Evolutionary conservation across 495 filamentous ascomycete species (phyloP).

Genomic region (Penicillium malachiteum): DNA sequence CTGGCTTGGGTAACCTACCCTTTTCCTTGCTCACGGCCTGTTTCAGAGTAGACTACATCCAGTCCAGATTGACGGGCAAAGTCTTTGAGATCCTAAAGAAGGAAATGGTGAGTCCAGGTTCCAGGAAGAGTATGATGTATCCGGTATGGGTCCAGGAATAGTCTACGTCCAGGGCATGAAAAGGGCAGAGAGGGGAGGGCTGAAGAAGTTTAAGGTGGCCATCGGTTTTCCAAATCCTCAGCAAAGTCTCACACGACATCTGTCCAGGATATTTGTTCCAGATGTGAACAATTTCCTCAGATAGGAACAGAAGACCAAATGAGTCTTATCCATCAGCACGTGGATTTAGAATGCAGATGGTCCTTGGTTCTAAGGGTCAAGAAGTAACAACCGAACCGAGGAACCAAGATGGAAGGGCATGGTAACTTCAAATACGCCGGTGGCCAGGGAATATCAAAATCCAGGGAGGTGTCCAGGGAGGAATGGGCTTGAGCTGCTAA

Average conservation of each 20-base stretch:
- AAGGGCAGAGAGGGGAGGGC: neutral
- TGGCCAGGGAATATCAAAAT: conserved; percentile 21
- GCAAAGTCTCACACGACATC: neutral
- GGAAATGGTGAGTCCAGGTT: conserved; percentile 41
- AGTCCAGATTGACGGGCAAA: conserved; percentile 95
- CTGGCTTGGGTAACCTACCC: conserved; percentile 62
- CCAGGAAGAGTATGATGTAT: conserved; percentile 32
- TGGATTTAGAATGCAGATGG: conserved; percentile 5
- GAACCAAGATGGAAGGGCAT: conserved; percentile 15
- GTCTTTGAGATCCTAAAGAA: conserved; percentile 92
- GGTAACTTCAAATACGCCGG: conserved; percentile 9
- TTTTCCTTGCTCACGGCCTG: conserved; percentile 87
- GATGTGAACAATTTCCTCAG: neutral
- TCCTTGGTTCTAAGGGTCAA: conserved; percentile 15
- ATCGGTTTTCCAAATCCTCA: neutral
- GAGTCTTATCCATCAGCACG: conserved; percentile 5
- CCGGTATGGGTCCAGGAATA: conserved; percentile 18
- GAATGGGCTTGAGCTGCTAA: conserved; percentile 74
- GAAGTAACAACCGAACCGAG: conserved; percentile 8
- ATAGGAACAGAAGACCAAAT: neutral
- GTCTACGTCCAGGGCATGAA: conserved; percentile 24
- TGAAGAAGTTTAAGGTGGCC: conserved; percentile 1
- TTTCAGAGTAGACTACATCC: conserved; percentile 98
- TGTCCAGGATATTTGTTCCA: conserved; percentile 2
- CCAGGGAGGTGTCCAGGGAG: conserved; percentile 37